Base-by-base conservation (phyloP, 2,329 filamentous ascomycete genomes). In the Helotiales sp. region DNA sequence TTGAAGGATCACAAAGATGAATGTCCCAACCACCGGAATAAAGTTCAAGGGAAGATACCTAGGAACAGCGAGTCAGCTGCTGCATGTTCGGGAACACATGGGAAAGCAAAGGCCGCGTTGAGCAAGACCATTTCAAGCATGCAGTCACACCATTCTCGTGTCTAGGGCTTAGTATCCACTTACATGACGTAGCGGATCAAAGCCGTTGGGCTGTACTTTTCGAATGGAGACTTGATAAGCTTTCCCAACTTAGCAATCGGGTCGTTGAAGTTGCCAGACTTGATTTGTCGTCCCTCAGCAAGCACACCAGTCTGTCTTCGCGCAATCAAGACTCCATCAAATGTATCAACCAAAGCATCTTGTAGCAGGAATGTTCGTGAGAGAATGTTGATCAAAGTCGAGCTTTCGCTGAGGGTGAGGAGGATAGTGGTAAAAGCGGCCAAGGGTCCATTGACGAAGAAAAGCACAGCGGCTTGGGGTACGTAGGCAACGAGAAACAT, bases 1-100 rank as follows among this genome's bases (percentile, higher is more conserved):
- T 73, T 96, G 91, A 15, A 96, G 71, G 27, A 89, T 72, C 31
- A 97, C 81, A 73, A 96, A 98, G 4, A 92, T 76, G 7, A 86
- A 77, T 0, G 93, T 96, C 5, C 93, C 93, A 17, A 96, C 84
- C 0, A 97, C 81, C 0, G 93, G 93, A 52, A 98, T 92, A 71
- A 96, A 92, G 76, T 97, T 98, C 60, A 98, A 80, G 10, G 93
- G 93, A 40, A 96, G 79, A 71, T 96, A 95, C n/a, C n/a, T n/a
- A n/a, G n/a, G n/a, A n/a, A n/a, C n/a, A n/a, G n/a, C n/a, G n/a
- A n/a, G n/a, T n/a, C n/a, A n/a, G n/a, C n/a, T n/a, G n/a, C n/a
- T n/a, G n/a, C n/a, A n/a, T n/a, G n/a, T n/a, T n/a, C n/a, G n/a
- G n/a, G n/a, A n/a, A n/a, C n/a, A n/a, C n/a, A n/a, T n/a, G n/a